These are phyloP conservation scores for Pichia sp. DNA, from an alignment of 1,139 yeast species.

Conservation along the genomic window DNA sequence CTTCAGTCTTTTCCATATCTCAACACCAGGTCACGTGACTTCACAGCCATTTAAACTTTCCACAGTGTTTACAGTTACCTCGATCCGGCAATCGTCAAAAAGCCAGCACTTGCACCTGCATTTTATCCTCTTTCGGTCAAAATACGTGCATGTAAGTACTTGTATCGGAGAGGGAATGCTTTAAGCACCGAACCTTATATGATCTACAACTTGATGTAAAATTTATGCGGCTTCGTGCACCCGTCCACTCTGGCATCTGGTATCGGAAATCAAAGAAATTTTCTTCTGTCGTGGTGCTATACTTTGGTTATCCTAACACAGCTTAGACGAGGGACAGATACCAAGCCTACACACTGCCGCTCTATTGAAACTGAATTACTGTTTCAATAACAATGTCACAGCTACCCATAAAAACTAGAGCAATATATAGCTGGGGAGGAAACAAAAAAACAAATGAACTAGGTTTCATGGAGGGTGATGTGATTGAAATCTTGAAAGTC, in stretches of 20 bases:
- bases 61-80: slow-evolving; percentile 3
- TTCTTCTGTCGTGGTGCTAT: too few species aligned
- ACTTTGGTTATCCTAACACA: too few species aligned
- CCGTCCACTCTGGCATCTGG: neutral
- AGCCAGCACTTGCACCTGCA: neutral
- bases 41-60: too few species aligned
- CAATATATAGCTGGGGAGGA: slow-evolving; percentile 33
- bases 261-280: neutral
- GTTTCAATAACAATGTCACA: slow-evolving; percentile 2
- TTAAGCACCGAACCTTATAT: neutral
- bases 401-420: slow-evolving; percentile 26
- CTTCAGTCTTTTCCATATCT: neutral
- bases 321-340: too few species aligned
- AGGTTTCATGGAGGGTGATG: slow-evolving; percentile 90
- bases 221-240: neutral
- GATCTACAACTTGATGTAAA: neutral
- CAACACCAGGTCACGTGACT: neutral
- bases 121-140: neutral
- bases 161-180: neutral
- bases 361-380: too few species aligned
- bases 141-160: neutral
- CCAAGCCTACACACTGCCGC: too few species aligned
- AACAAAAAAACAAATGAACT: slow-evolving; percentile 63
- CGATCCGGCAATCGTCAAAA: neutral
- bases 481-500: slow-evolving; percentile 72